A percentile compares a stretch with the other conserved stretches of the same genome.
Conservation (phyloP, 345 rosid species). For the Orychophragmus violaceus region DNA sequence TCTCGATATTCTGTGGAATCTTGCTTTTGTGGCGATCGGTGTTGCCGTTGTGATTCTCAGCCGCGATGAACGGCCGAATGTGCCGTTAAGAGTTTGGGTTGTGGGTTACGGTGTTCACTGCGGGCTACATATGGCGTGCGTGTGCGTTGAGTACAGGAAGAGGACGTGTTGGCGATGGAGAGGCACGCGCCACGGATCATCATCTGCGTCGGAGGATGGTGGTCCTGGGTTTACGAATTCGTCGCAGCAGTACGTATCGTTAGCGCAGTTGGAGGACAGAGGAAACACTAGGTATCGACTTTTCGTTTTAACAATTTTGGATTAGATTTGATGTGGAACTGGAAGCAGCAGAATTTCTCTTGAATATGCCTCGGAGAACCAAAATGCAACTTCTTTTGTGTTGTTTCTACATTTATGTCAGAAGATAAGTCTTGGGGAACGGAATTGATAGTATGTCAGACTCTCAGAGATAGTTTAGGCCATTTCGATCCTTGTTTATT, state of each 20-base stretch:
- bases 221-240: conserved; percentile 32
- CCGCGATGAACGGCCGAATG: conserved; percentile 46
- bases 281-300: conserved; percentile 50
- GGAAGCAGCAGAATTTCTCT: background rate
- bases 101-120: conserved; percentile 72
- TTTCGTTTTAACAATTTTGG: background rate
- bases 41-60: conserved; percentile 53
- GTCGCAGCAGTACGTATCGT: conserved; percentile 45
- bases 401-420: too few species aligned
- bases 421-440: too few species aligned
- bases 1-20: conserved; percentile 72
- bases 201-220: conserved; percentile 25
- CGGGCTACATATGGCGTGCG: conserved; percentile 63
- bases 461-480: too few species aligned
- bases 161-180: conserved; percentile 26
- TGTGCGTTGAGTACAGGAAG: conserved; percentile 55
- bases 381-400: too few species aligned
- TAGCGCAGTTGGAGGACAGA: conserved; percentile 54
- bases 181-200: conserved; percentile 15
- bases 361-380: too few species aligned
- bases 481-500: too few species aligned
- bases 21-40: conserved; percentile 72
- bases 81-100: conserved; percentile 77
- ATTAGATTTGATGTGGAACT: background rate
- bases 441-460: too few species aligned